A percentile compares a stretch with the other conserved stretches of the same genome.
Conservation (phyloP, 768 basidiomycete species). For the Lentinula guzmanii region DNA sequence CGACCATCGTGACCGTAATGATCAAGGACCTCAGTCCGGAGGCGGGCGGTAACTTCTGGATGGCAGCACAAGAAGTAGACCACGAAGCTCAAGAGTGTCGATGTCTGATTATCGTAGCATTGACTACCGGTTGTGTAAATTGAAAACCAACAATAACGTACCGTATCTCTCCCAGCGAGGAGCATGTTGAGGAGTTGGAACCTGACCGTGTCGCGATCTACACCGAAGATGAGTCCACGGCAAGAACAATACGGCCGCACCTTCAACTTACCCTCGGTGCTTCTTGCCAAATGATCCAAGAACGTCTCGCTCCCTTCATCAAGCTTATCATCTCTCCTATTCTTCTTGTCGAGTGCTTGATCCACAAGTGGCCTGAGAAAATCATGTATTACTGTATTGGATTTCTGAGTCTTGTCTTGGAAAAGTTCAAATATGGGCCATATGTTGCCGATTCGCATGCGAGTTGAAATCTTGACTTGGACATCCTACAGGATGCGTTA, state of each 20-base stretch:
- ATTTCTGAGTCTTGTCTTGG: slow-evolving; percentile 5
- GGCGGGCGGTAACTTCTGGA: slow-evolving; percentile 27
- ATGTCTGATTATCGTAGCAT: slow-evolving; percentile 31
- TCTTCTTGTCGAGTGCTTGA: slow-evolving; percentile 25
- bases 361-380: slow-evolving; percentile 39
- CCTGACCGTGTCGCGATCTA: slow-evolving; percentile 39
- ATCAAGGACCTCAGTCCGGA: slow-evolving; percentile 35
- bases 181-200: slow-evolving; percentile 53
- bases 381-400: slow-evolving; percentile 13
- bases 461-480: slow-evolving; percentile 5
- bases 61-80: slow-evolving; percentile 40
- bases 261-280: background rate
- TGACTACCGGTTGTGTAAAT: background rate
- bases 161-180: slow-evolving; percentile 51
- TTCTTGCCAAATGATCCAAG: background rate
- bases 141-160: slow-evolving; percentile 15
- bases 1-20: slow-evolving; percentile 24
- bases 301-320: slow-evolving; percentile 20
- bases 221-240: slow-evolving; percentile 3
- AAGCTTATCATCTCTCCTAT: slow-evolving; percentile 15
- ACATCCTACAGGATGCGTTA: background rate
- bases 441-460: background rate
- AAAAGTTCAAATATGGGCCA: slow-evolving; percentile 12
- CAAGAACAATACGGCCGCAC: background rate
- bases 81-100: slow-evolving; percentile 30